Evolutionary conservation across 2,329 filamentous ascomycete species (phyloP).

Genomic region (Nigrospora oryzae): DNA sequence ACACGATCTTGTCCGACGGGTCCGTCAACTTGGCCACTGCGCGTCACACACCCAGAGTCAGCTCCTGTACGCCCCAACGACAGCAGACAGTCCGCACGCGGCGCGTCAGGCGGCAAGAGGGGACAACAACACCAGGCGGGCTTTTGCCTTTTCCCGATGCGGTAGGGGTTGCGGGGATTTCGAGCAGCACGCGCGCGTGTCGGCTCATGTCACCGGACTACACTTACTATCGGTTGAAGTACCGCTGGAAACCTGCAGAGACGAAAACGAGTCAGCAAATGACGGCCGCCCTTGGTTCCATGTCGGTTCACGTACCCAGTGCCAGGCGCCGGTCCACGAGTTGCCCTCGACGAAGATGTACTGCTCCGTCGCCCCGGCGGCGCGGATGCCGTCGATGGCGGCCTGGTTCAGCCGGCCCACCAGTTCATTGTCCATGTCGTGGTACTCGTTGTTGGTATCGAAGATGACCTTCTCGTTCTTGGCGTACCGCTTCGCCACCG

Average conservation of each 20-base stretch:
- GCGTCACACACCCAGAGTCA: too few species aligned
- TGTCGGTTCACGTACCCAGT: conserved; percentile 25
- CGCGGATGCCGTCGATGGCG: conserved; percentile 54
- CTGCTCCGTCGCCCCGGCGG: conserved; percentile 45
- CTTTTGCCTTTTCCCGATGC: too few species aligned
- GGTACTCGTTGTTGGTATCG: conserved; percentile 61
- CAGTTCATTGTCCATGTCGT: conserved; percentile 51
- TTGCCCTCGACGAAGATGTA: conserved; percentile 51
- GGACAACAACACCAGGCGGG: too few species aligned
- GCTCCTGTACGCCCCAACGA: too few species aligned
- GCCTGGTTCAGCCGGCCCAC: conserved; percentile 56
- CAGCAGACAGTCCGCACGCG: too few species aligned
- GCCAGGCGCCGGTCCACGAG: conserved; percentile 42
- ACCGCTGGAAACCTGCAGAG: too few species aligned
- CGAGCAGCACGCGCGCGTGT: too few species aligned
- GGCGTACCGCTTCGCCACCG: conserved; percentile 43
- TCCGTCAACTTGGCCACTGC: conserved; percentile 34
- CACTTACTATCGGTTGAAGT: too few species aligned
- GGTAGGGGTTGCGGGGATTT: too few species aligned
- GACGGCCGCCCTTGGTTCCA: conserved; percentile 2
- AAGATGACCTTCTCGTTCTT: conserved; percentile 50
- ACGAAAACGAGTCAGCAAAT: too few species aligned
- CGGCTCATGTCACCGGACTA: too few species aligned
- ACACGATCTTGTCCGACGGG: conserved; percentile 40
- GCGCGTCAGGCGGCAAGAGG: too few species aligned